Conservation (phyloP, 208 protist genomes). For the Paratrypanosoma confusum region DNA sequence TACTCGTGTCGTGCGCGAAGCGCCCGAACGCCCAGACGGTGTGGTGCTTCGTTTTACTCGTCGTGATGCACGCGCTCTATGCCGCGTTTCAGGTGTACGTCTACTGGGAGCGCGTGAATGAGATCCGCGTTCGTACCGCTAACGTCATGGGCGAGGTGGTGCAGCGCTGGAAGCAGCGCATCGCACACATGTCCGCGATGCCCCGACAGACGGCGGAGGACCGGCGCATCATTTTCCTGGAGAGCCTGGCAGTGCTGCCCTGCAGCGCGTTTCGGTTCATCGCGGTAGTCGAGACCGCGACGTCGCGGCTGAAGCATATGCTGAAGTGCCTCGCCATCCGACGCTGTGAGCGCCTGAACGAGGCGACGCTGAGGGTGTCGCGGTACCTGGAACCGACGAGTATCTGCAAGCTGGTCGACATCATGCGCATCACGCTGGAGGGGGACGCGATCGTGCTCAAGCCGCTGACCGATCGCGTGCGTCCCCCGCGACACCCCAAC, state of each 20-base stretch:
- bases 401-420: slow-evolving; percentile 78
- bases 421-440: slow-evolving; percentile 63
- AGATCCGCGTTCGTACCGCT: slow-evolving; percentile 56
- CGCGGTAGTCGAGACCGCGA: slow-evolving; percentile 47
- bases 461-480: slow-evolving; percentile 43
- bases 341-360: slow-evolving; percentile 47
- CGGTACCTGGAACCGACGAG: slow-evolving; percentile 54
- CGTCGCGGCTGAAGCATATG: slow-evolving; percentile 57
- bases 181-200: slow-evolving; percentile 26
- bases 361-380: slow-evolving; percentile 38
- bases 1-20: slow-evolving; percentile 46
- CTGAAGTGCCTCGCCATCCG: slow-evolving; percentile 67
- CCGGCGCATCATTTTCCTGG: slow-evolving; percentile 45
- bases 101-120: slow-evolving; percentile 63
- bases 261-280: slow-evolving; percentile 68
- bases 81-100: slow-evolving; percentile 54
- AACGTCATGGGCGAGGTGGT: slow-evolving; percentile 51
- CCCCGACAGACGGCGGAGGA: slow-evolving; percentile 39
- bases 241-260: slow-evolving; percentile 50
- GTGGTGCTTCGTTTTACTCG: slow-evolving; percentile 46
- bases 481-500: slow-evolving; percentile 67
- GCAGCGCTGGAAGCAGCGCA: slow-evolving; percentile 36
- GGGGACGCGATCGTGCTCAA: slow-evolving; percentile 63
- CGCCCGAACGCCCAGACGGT: slow-evolving; percentile 34
- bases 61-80: slow-evolving; percentile 46